Conservation (phyloP, 352 stramenopile species). For the Phytophthora kernoviae region DNA sequence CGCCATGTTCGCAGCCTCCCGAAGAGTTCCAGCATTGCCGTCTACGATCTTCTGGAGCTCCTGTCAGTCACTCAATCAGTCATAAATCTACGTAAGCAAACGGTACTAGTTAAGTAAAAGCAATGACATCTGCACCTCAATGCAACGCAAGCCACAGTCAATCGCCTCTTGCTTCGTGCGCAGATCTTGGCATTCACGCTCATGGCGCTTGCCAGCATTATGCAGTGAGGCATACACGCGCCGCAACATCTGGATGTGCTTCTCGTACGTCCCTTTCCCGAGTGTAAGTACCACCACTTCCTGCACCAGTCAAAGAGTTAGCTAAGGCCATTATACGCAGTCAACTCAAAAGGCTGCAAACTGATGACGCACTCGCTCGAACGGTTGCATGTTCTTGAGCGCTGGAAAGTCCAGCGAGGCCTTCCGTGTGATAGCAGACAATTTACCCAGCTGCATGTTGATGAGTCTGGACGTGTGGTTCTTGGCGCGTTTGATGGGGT, state of each 20-base stretch:
- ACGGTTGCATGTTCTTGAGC: constrained; percentile 77
- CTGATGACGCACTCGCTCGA: constrained; percentile 62
- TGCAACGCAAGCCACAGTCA: constrained; percentile 75
- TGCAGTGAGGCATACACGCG: constrained; percentile 81
- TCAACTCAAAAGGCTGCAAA: neutral
- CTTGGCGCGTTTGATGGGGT: constrained; percentile 81
- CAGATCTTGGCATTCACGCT: constrained; percentile 66
- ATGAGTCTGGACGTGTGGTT: constrained; percentile 85
- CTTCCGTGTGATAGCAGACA: constrained; percentile 76
- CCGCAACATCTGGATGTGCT: constrained; percentile 72
- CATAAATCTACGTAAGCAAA: neutral
- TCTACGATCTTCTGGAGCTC: constrained; percentile 57
- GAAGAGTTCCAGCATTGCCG: constrained; percentile 41
- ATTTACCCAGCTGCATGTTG: constrained; percentile 76
- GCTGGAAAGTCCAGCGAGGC: constrained; percentile 77
- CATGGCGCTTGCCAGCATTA: constrained; percentile 75
- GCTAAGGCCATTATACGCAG: neutral
- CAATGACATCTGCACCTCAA: constrained; percentile 47
- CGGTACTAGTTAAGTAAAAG: neutral
- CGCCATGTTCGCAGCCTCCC: constrained; percentile 60
- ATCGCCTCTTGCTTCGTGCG: constrained; percentile 82
- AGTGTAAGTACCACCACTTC: constrained; percentile 85
- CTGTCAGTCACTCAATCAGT: constrained; percentile 17
- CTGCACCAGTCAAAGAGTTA: constrained; percentile 25
- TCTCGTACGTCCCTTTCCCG: constrained; percentile 72